Evolutionary conservation across 805 yeast genomes (phyloP).

Genomic region (Myxozyma neglecta): DNA sequence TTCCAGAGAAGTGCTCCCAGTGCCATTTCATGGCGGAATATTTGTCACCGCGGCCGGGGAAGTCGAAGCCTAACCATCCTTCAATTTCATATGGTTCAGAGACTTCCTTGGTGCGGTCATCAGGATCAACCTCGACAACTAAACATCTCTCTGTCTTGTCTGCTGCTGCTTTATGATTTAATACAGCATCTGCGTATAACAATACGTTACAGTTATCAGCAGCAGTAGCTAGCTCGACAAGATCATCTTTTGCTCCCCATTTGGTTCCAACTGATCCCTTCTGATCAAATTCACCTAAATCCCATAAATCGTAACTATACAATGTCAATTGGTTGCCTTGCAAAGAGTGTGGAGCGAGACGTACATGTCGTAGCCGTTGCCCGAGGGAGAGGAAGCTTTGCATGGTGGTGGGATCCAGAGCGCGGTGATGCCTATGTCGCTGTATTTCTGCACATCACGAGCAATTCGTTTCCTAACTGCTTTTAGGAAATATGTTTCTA

Average conservation of each 20-base stretch:
- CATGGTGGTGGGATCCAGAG: slow-evolving; percentile 30
- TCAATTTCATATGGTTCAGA: slow-evolving; percentile 27
- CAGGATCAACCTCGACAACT: slow-evolving; percentile 26
- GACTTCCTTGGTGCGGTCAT: slow-evolving; percentile 23
- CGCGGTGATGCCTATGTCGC: slow-evolving; percentile 26
- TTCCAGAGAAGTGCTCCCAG: slow-evolving; percentile 32
- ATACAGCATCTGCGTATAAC: slow-evolving; percentile 25
- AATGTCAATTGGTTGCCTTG: background rate
- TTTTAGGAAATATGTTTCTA: background rate
- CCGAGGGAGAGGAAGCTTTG: slow-evolving; percentile 28
- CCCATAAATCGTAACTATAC: slow-evolving; percentile 29
- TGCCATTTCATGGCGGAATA: slow-evolving; percentile 28
- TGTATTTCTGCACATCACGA: slow-evolving; percentile 11
- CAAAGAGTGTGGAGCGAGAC: background rate
- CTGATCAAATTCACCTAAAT: slow-evolving; percentile 31
- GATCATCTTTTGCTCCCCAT: slow-evolving; percentile 28
- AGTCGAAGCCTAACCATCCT: slow-evolving; percentile 31
- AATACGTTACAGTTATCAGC: slow-evolving; percentile 11
- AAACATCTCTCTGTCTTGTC: slow-evolving; percentile 22
- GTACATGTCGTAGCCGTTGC: slow-evolving; percentile 30
- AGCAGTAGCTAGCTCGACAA: slow-evolving; percentile 8
- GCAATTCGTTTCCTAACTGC: slow-evolving; percentile 15
- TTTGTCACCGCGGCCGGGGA: slow-evolving; percentile 29
- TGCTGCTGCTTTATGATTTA: slow-evolving; percentile 31
- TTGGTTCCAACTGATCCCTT: slow-evolving; percentile 26